Percentiles rank a stretch among this genome's conserved stretches.
phyloP scores from a whole-genome alignment of 2,329 filamentous ascomycete species.

The Myriosclerotinia curreyana region DNA sequence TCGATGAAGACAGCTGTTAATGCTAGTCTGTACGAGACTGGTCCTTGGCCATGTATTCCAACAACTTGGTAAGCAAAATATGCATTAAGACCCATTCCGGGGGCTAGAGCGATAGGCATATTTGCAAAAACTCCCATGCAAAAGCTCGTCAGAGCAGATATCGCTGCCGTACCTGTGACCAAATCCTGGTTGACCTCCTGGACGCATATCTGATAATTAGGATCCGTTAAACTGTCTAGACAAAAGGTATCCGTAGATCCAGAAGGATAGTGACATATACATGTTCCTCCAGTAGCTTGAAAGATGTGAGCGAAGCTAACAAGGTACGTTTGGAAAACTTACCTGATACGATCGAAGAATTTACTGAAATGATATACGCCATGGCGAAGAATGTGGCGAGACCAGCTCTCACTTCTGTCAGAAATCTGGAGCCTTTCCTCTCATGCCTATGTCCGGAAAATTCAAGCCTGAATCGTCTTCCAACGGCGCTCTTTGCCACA shows the following conservation, averaged over 20 bases:
- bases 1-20: constrained; percentile 87
- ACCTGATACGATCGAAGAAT: constrained; percentile 47
- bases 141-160: constrained; percentile 75
- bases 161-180: constrained; percentile 81
- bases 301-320: constrained; percentile 13
- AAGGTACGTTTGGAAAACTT: not conserved
- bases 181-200: constrained; percentile 59
- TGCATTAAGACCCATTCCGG: constrained; percentile 80
- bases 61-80: constrained; percentile 81
- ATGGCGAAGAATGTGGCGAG: constrained; percentile 69
- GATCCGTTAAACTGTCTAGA: constrained; percentile 23
- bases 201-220: constrained; percentile 62
- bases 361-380: constrained; percentile 70
- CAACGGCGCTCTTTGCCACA: constrained; percentile 64
- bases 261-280: constrained; percentile 24
- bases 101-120: constrained; percentile 65
- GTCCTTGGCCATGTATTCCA: constrained; percentile 69
- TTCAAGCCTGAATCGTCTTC: constrained; percentile 75
- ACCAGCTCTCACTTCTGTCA: constrained; percentile 80
- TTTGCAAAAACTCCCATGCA: constrained; percentile 82
- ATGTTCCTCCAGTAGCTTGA: constrained; percentile 28
- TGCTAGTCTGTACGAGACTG: constrained; percentile 71
- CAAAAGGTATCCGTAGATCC: constrained; percentile 26
- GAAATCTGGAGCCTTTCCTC: constrained; percentile 65
- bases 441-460: constrained; percentile 66